phyloP scores from a whole-genome alignment of 805 yeast genomes.

The Monosporozyma solicola region DNA sequence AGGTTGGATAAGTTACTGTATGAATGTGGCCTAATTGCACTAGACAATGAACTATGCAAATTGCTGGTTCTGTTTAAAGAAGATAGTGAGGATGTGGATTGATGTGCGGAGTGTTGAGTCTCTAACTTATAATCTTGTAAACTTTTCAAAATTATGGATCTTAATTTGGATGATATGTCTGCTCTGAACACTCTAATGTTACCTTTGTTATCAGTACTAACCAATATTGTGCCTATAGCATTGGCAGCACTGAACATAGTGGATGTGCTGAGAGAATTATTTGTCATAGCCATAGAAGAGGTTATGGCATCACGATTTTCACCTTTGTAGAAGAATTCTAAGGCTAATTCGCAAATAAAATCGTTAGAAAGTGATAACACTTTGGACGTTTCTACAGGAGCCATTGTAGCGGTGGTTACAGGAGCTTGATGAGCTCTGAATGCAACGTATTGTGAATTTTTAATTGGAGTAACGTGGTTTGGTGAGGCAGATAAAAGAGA shows the following conservation, averaged over 20 bases:
- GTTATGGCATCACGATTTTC: background rate
- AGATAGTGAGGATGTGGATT: background rate
- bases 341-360: conserved; percentile 56
- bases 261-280: background rate
- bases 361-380: conserved; percentile 68
- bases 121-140: conserved; percentile 10
- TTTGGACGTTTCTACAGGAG: conserved; percentile 60
- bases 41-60: background rate
- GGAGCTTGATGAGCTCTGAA: conserved; percentile 69
- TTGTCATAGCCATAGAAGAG: background rate
- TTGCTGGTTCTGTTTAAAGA: conserved; percentile 2
- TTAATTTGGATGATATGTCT: conserved; percentile 51
- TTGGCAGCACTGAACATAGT: conserved; percentile 19
- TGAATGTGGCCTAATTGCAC: conserved; percentile 3
- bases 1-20: conserved; percentile 1
- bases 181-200: conserved; percentile 68
- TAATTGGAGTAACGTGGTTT: background rate
- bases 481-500: conserved; percentile 1
- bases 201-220: conserved; percentile 71
- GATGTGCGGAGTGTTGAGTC: background rate
- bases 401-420: conserved; percentile 69
- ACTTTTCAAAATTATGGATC: conserved; percentile 30
- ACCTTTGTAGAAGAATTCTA: conserved; percentile 18
- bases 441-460: conserved; percentile 51
- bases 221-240: conserved; percentile 43